Percentiles rank a stretch among this genome's conserved stretches.
Conservation (phyloP, 2,329 filamentous ascomycete species). For the Phyllosticta citriasiana region DNA sequence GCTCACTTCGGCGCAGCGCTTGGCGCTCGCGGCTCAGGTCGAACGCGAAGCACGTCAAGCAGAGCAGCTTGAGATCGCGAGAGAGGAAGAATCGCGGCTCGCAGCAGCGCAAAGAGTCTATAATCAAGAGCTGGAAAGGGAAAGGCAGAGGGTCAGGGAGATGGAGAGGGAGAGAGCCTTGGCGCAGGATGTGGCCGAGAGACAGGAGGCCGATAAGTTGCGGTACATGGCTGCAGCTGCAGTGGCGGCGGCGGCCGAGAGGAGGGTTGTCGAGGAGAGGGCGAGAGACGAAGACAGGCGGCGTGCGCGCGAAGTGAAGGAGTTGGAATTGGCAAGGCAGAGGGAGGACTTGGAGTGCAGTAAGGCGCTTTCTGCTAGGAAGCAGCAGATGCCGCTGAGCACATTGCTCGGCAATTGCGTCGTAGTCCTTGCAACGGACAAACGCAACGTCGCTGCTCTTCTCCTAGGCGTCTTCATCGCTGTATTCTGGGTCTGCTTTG, state of each 20-base stretch:
- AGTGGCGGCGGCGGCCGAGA: slow-evolving; percentile 3
- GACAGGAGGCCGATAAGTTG: slow-evolving; percentile 16
- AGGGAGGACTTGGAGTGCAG: not conserved
- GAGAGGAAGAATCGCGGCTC: slow-evolving; percentile 13
- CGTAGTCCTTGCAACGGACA: slow-evolving; percentile 38
- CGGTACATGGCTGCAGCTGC: slow-evolving; percentile 4
- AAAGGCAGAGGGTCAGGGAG: slow-evolving; percentile 11
- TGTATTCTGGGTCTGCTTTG: not conserved
- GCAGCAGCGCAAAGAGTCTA: not conserved
- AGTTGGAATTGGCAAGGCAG: not conserved
- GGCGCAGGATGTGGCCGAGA: slow-evolving; percentile 9
- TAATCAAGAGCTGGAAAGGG: not conserved
- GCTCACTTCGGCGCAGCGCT: slow-evolving; percentile 49
- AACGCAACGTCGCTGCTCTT: slow-evolving; percentile 37
- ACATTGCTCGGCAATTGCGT: slow-evolving; percentile 40
- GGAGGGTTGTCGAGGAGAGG: not conserved
- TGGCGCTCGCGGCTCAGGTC: slow-evolving; percentile 44
- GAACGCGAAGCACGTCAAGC: slow-evolving; percentile 17
- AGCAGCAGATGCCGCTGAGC: slow-evolving; percentile 34
- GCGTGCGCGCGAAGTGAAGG: not conserved
- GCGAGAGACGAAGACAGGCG: not conserved
- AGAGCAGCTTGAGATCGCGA: slow-evolving; percentile 20
- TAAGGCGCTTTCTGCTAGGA: not conserved
- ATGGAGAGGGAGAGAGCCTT: not conserved
- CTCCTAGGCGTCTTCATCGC: not conserved